Conservation (phyloP, 2,329 filamentous ascomycete genomes). For the Colletotrichum sp. region DNA sequence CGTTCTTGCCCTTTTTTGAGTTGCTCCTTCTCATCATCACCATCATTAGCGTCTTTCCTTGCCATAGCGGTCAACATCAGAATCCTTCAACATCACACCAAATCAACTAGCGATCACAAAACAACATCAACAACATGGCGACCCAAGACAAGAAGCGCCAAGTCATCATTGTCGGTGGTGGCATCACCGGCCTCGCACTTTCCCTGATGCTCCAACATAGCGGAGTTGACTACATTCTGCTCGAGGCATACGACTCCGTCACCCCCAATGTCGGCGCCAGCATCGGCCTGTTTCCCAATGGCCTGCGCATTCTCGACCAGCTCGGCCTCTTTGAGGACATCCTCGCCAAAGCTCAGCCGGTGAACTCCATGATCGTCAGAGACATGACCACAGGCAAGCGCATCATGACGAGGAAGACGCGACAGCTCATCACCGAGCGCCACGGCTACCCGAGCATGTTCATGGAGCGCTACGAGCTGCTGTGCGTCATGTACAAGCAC, state of each 20-base stretch:
- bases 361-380: background rate
- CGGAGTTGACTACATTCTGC: conserved; percentile 52
- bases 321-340: conserved; percentile 39
- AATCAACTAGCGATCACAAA: background rate
- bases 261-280: conserved; percentile 52
- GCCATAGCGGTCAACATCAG: background rate
- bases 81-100: background rate
- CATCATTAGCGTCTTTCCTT: background rate
- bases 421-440: conserved; percentile 2
- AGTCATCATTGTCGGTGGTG: conserved; percentile 27
- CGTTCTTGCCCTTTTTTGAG: background rate
- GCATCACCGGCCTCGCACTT: conserved; percentile 26
- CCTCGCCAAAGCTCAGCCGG: background rate
- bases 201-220: conserved; percentile 45
- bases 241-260: conserved; percentile 47
- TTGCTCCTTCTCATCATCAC: background rate
- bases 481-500: conserved; percentile 37
- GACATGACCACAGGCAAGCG: background rate
- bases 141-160: background rate
- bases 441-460: conserved; percentile 36
- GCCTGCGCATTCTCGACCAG: conserved; percentile 53
- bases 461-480: conserved; percentile 38
- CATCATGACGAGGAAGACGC: background rate
- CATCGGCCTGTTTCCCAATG: conserved; percentile 49
- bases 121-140: background rate